Base-by-base conservation (phyloP, 148 eudicot genomes). In the Vaccinium darrowii region DNA sequence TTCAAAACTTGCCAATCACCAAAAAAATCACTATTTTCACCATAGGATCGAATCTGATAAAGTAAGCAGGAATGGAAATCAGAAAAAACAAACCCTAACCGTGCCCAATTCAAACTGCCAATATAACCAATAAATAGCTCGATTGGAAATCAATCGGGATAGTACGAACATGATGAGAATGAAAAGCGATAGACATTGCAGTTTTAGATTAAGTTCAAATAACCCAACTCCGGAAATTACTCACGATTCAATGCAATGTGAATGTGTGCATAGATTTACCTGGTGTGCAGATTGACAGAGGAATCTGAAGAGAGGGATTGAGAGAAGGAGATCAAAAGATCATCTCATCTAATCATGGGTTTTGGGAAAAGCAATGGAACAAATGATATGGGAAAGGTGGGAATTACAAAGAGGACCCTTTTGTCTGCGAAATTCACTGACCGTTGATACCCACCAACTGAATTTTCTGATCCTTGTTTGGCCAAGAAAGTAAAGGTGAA, bases 401-500 rank as follows among this genome's bases (percentile, higher is more conserved):
- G 75, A 82, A 86, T 85, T 89, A 90, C 86, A 12, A 79, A 65
- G 79, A 90, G 84, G 53, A 9, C 81, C 87, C 75, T 57, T 79
- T 43, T 47, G n/a, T 8, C 58, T 81, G 18, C 4, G 85, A 57
- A 82, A 13, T 76, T 86, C 81, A 88, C 85, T 84, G 85, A 90
- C 90, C 90, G 90, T 90, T 90, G 84, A 76, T 75, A 76, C 86
- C 88, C 86, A 86, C 89, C 53, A 78, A 73, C 76, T 67, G 76
- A 14, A 72, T 33, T 72, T 67, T 78, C 80, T 71, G 78, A 54
- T 82, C 33, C 67, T 82, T 74, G 43, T 4, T 81, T 39, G 83
- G 13, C 53, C 73, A 57, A 36, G 39, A 18, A 36, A 11, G 72
- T 53, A 52, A 77, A 50, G 25, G 14, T 50, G 9, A 71, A 58